A percentile compares a stretch with the other conserved stretches of the same genome.
These are phyloP conservation scores for Talaromyces rugulosus DNA, from an alignment of 2,329 filamentous ascomycete species.

Conservation along the genomic window DNA sequence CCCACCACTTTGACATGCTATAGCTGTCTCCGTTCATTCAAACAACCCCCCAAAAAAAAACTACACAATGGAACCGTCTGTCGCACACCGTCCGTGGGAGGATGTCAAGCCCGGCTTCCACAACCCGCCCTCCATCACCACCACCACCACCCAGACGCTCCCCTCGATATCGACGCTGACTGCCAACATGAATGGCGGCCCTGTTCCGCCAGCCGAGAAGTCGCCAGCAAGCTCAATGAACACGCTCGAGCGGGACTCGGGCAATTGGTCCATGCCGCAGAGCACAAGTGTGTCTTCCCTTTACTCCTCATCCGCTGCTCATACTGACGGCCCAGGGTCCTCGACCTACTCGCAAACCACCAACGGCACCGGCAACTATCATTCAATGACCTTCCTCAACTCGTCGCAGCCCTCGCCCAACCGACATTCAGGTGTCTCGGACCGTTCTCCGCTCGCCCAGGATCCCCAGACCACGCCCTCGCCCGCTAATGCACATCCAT, in stretches of 20 bases:
- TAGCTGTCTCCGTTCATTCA: background rate
- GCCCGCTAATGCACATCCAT: slow-evolving; percentile 35
- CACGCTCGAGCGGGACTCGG: slow-evolving; percentile 52
- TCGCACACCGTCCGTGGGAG: slow-evolving; percentile 44
- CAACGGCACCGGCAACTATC: slow-evolving; percentile 39
- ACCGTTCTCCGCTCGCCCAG: slow-evolving; percentile 38
- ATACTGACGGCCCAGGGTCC: slow-evolving; percentile 36
- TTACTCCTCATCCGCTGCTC: slow-evolving; percentile 12
- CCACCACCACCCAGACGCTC: slow-evolving; percentile 38
- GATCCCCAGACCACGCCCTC: slow-evolving; percentile 36
- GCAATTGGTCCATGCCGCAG: slow-evolving; percentile 57
- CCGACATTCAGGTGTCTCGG: slow-evolving; percentile 31
- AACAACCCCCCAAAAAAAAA: background rate
- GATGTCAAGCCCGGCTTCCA: slow-evolving; percentile 31
- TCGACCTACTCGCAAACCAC: slow-evolving; percentile 47
- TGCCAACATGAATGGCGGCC: slow-evolving; percentile 35
- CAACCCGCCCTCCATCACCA: slow-evolving; percentile 25
- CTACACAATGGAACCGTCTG: slow-evolving; percentile 35
- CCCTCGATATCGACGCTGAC: slow-evolving; percentile 47
- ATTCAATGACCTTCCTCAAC: slow-evolving; percentile 40
- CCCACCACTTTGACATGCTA: background rate
- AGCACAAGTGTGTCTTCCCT: slow-evolving; percentile 49
- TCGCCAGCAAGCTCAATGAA: slow-evolving; percentile 40
- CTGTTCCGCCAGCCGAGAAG: slow-evolving; percentile 34
- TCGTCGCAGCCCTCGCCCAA: slow-evolving; percentile 45